Conservation (phyloP, 768 basidiomycete genomes). For the Amanita rimosa region DNA sequence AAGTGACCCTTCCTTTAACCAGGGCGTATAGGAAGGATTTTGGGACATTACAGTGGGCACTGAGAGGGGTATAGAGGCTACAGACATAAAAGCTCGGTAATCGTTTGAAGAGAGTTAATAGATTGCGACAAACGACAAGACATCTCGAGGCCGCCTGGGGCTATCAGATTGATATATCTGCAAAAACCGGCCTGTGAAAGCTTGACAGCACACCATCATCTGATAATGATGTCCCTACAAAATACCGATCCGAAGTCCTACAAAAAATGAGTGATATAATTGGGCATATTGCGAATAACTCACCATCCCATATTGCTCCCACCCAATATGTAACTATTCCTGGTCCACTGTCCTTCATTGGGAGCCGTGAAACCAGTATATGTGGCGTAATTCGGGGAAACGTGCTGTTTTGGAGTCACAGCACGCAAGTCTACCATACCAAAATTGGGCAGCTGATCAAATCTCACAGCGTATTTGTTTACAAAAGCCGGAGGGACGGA, state of each 20-base stretch:
- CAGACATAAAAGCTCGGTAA: too few relatives aligned
- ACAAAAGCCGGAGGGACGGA: constrained; percentile 31
- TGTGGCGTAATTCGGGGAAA: constrained; percentile 37
- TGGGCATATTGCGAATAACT: constrained; percentile 7
- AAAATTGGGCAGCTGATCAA: constrained; percentile 20
- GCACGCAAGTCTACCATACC: constrained; percentile 33
- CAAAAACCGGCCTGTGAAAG: constrained; percentile 45
- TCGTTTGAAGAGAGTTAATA: too few relatives aligned
- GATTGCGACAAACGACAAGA: too few relatives aligned
- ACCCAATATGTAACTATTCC: constrained; percentile 46
- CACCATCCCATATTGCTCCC: constrained; percentile 34
- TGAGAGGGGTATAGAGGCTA: too few relatives aligned
- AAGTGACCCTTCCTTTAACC: too few relatives aligned
- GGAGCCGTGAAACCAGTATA: constrained; percentile 37
- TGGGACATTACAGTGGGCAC: too few relatives aligned
- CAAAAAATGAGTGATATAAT: neutral
- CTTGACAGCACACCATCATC: constrained; percentile 44
- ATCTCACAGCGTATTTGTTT: constrained; percentile 24
- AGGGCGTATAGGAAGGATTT: too few relatives aligned
- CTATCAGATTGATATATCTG: constrained; percentile 18
- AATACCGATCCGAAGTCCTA: constrained; percentile 26
- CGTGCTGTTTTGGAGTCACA: constrained; percentile 24
- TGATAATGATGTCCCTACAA: constrained; percentile 27
- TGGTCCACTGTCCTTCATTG: constrained; percentile 21
- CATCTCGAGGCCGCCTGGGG: too few relatives aligned